phyloP scores from a whole-genome alignment of 352 stramenopile genomes.

The Plasmopara muralis region DNA sequence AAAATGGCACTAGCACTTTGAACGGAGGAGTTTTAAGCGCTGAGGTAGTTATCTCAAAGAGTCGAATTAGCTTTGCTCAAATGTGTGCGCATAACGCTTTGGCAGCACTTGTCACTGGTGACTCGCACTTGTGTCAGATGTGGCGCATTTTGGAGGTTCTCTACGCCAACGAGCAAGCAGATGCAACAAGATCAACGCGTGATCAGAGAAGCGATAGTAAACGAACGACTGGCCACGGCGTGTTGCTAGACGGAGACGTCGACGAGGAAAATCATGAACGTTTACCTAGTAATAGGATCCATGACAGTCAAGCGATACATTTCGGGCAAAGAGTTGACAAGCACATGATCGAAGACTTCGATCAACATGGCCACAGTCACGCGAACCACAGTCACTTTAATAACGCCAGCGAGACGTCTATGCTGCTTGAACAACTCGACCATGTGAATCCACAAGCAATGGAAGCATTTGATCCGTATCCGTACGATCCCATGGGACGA shows the following conservation, averaged over 20 bases:
- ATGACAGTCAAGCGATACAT: conserved; percentile 12
- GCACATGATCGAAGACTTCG: conserved; percentile 15
- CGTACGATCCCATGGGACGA: conserved; percentile 44
- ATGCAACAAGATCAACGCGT: conserved; percentile 9
- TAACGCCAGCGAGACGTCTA: conserved; percentile 59
- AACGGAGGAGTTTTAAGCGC: conserved; percentile 9
- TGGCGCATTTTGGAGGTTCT: conserved; percentile 82
- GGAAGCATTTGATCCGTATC: conserved; percentile 81
- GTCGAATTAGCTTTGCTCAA: conserved; percentile 45
- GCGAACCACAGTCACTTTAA: conserved; percentile 16
- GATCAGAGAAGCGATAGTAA: conserved; percentile 1
- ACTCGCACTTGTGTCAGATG: conserved; percentile 74
- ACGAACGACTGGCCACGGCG: conserved; percentile 1
- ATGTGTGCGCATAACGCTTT: conserved; percentile 82
- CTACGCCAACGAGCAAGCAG: conserved; percentile 38
- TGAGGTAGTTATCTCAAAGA: conserved; percentile 1
- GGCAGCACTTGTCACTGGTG: conserved; percentile 65
- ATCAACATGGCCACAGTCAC: conserved; percentile 17
- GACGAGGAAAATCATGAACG: conserved; percentile 11
- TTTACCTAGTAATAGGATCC: conserved; percentile 10
- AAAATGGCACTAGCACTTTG: conserved; percentile 1
- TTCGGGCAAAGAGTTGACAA: conserved; percentile 11
- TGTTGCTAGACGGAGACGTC: conserved; percentile 8
- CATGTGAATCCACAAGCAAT: conserved; percentile 84
- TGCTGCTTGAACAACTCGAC: conserved; percentile 79